Evolutionary conservation across 1,284 basidiomycete species (phyloP), one percentile per base, ranked within the genome.

Genomic region (Grifola frondosa): DNA sequence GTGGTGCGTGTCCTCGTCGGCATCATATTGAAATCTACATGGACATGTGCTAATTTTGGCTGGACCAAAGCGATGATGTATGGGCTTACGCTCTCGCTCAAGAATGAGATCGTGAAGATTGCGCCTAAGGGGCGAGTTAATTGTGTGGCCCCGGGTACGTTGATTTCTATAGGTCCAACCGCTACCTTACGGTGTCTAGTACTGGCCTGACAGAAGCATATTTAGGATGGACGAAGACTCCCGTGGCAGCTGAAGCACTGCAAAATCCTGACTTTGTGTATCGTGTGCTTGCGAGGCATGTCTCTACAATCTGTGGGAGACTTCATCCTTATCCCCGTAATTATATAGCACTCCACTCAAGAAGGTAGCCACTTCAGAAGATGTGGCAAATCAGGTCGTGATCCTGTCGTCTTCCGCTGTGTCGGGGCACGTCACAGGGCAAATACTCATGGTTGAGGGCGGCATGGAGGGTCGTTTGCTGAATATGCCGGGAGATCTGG

Each of bases 21-120:
- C 30, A 10, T 4, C 32, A n/a, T n/a, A n/a, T n/a, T n/a, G n/a
- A n/a, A n/a, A n/a, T n/a, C n/a, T n/a, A n/a, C n/a, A n/a, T n/a
- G n/a, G n/a, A n/a, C n/a, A n/a, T n/a, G 60, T 34, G 53, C 40
- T 54, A 26, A 38, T 44, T 13, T 26, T 55, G n/a, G 30, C 19
- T 49, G 9, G 44, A 20, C 4, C 19, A 8, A 29, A 78, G 86
- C 79, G 1, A 73, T 90, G 68, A 88, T 88, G 81, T 82, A 86
- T 48, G 87, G 86, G 1, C 61, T 89, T 29, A 77, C 78, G 1
- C 66, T 82, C 48, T 73, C 80, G 3, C 69, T 89, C 49, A 88
- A 89, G 64, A 89, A 88, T 58, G 87, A 90, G 62, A 88, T 89
- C 43, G 85, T 89, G 21, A 78, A 79, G 61, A 80, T 88, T 49